Evolutionary conservation across 2,329 filamentous ascomycete genomes (phyloP).

Genomic region (Cordyceps pruinosa): DNA sequence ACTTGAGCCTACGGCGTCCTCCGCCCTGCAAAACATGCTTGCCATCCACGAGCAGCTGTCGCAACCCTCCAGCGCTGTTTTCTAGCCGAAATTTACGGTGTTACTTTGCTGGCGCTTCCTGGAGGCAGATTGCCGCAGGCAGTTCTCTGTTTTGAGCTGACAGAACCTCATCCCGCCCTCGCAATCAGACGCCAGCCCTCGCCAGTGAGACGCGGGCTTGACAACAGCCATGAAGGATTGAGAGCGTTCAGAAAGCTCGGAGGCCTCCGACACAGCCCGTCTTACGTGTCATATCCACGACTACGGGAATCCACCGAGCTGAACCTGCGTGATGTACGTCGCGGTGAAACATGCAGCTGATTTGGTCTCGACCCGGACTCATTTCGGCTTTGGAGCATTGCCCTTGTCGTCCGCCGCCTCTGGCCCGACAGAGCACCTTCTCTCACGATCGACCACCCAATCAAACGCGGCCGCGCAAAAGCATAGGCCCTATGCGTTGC

Average conservation of each 20-base stretch:
- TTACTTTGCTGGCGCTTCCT: neutral
- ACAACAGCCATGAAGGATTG: neutral
- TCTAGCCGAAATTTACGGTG: neutral
- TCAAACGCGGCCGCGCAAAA: conserved; percentile 4
- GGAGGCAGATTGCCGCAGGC: neutral
- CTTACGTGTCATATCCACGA: too few species aligned
- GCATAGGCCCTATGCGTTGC: neutral
- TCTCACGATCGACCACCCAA: neutral
- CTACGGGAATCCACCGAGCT: too few species aligned
- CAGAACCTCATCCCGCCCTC: neutral
- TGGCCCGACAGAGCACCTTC: too few species aligned
- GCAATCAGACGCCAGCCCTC: neutral
- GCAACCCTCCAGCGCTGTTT: neutral
- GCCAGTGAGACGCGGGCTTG: neutral
- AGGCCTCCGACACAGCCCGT: conserved; percentile 12
- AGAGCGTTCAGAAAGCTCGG: neutral
- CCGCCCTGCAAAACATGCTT: too few species aligned
- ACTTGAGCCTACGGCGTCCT: too few species aligned
- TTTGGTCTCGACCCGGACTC: too few species aligned
- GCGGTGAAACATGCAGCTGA: too few species aligned
- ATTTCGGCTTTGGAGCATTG: too few species aligned
- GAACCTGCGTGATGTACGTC: too few species aligned
- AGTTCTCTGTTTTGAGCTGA: neutral
- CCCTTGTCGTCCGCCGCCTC: too few species aligned
- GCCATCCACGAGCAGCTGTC: neutral